A percentile compares a stretch with the other conserved stretches of the same genome.
Conservation (phyloP, 1,139 yeast species). For the Suhomyces bolitotheri region DNA sequence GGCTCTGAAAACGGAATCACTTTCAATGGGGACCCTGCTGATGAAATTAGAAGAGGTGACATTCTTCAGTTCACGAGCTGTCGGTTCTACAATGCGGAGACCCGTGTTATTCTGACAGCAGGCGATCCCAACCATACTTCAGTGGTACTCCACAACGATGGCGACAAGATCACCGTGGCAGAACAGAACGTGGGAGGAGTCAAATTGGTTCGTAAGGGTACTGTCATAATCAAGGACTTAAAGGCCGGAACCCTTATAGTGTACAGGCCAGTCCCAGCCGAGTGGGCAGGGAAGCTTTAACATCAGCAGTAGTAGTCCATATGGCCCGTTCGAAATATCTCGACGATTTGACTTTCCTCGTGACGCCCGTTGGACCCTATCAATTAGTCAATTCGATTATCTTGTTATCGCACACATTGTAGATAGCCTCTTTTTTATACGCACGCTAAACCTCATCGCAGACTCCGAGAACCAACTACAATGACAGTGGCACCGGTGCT, state of each 20-base stretch:
- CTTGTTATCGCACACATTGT: too few species aligned
- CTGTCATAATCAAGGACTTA: slow-evolving; percentile 44
- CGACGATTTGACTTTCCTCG: too few species aligned
- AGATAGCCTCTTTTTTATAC: too few species aligned
- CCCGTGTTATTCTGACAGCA: slow-evolving; percentile 30
- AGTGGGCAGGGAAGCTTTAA: slow-evolving; percentile 51
- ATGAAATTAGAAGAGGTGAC: slow-evolving; percentile 45
- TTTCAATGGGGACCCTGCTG: slow-evolving; percentile 27
- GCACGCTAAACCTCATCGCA: too few species aligned
- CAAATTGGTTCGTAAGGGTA: slow-evolving; percentile 49
- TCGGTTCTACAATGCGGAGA: slow-evolving; percentile 37
- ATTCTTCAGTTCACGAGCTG: slow-evolving; percentile 44
- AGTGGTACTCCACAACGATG: slow-evolving; percentile 46
- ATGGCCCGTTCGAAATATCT: not conserved
- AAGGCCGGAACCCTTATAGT: slow-evolving; percentile 50
- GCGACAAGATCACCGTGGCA: slow-evolving; percentile 41
- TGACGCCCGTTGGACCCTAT: too few species aligned
- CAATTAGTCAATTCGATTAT: too few species aligned
- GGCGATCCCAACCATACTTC: slow-evolving; percentile 74
- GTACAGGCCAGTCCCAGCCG: slow-evolving; percentile 56
- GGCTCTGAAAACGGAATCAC: slow-evolving; percentile 26
- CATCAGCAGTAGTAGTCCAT: not conserved
- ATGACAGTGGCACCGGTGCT: slow-evolving; percentile 52
- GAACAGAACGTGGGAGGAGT: slow-evolving; percentile 64
- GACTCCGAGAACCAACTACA: not conserved